Percentiles rank a stretch among this genome's conserved stretches.
These are phyloP conservation scores for Pseudogymnoascus sp. DNA, from an alignment of 2,329 filamentous ascomycete genomes.

Conservation along the genomic window DNA sequence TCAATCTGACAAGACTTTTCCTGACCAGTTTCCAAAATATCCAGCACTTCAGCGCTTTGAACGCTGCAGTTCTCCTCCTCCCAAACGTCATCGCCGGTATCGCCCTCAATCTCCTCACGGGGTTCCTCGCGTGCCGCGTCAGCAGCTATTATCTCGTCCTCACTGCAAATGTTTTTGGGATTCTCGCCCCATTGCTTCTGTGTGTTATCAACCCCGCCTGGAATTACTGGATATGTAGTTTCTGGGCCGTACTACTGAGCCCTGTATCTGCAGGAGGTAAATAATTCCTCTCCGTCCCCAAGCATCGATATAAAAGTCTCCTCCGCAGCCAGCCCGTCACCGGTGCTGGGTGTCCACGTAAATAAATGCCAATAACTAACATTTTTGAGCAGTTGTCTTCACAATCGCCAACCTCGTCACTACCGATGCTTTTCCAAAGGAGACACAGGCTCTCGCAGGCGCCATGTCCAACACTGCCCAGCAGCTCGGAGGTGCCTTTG, in stretches of 20 bases:
- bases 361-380: neutral
- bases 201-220: conserved; percentile 40
- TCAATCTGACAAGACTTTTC: neutral
- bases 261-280: neutral
- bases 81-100: conserved; percentile 38
- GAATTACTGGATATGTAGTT: conserved; percentile 44
- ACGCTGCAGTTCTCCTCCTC: conserved; percentile 39
- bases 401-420: conserved; percentile 6
- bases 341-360: neutral
- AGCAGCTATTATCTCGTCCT: conserved; percentile 36
- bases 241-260: conserved; percentile 26
- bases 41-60: conserved; percentile 37
- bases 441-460: conserved; percentile 7
- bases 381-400: neutral
- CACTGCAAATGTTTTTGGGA: conserved; percentile 26
- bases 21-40: conserved; percentile 41
- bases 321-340: neutral
- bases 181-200: conserved; percentile 43
- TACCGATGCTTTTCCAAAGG: conserved; percentile 1
- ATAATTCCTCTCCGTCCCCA: neutral
- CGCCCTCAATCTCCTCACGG: conserved; percentile 36
- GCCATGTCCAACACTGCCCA: neutral
- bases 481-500: neutral
- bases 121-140: conserved; percentile 37
- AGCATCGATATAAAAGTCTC: neutral